phyloP scores from a whole-genome alignment of 2,329 filamentous ascomycete species.

The Fusarium euwallaceae region DNA sequence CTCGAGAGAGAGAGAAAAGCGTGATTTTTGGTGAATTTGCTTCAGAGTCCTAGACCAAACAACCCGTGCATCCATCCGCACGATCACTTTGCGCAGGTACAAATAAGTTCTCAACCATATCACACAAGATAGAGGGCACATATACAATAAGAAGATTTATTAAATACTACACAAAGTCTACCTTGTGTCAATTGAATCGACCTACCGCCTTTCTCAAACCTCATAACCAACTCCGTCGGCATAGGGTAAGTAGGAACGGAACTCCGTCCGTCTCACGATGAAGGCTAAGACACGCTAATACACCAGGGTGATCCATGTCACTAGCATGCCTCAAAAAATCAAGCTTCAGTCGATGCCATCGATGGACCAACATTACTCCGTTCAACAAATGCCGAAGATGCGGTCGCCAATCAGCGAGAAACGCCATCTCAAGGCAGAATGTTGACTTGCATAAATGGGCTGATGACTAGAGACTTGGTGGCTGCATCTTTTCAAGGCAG shows the following conservation, averaged over 20 bases:
- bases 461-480: background rate
- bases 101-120: fast-evolving
- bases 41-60: no score
- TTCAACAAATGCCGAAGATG: background rate
- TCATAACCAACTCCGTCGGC: background rate
- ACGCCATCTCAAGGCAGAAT: background rate
- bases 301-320: background rate
- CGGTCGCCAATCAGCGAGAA: background rate
- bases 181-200: background rate
- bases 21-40: background rate
- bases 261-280: background rate
- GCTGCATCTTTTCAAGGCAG: conserved; percentile 1
- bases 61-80: no score
- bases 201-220: background rate
- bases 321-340: background rate
- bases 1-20: background rate
- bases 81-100: no score
- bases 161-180: background rate
- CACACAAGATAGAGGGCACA: background rate
- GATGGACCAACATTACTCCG: background rate
- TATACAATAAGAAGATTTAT: background rate
- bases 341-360: background rate
- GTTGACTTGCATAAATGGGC: background rate
- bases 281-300: background rate
- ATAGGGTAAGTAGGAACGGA: background rate